A percentile compares a stretch with the other conserved stretches of the same genome.
These are phyloP conservation scores for Neurospora africana DNA, from an alignment of 495 filamentous ascomycete genomes.

Conservation along the genomic window DNA sequence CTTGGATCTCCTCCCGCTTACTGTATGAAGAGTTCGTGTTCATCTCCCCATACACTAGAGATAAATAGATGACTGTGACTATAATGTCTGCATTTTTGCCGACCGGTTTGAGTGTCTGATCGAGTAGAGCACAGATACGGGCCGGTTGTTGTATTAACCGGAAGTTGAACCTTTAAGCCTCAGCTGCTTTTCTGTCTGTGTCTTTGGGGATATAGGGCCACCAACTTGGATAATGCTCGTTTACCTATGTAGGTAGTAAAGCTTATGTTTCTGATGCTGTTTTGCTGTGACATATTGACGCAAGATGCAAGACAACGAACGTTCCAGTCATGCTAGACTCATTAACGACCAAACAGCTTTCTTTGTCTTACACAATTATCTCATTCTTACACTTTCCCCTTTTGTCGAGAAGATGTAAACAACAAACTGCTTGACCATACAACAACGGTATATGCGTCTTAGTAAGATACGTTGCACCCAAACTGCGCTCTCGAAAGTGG, in stretches of 20 bases:
- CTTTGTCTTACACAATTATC: background rate
- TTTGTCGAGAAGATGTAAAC: background rate
- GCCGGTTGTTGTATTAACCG: background rate
- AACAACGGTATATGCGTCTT: background rate
- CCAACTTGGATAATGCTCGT: background rate
- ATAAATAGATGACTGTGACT: background rate
- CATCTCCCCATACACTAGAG: background rate
- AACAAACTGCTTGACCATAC: background rate
- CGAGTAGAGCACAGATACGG: background rate
- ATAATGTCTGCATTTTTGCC: background rate
- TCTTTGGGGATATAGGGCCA: background rate
- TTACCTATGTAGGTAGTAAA: background rate
- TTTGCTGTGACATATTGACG: background rate
- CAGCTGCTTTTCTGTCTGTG: background rate
- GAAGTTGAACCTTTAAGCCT: background rate
- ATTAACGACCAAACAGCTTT: background rate
- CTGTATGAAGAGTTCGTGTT: background rate
- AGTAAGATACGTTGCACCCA: background rate
- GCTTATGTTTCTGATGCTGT: background rate
- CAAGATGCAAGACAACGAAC: background rate
- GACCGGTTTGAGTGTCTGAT: background rate
- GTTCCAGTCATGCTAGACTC: background rate
- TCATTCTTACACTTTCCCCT: background rate
- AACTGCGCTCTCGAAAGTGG: background rate
- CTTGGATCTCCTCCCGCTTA: background rate